Percentiles rank a stretch among this genome's conserved stretches.
Evolutionary conservation across 257 asterid species (phyloP).

Genomic region (Przewalskia tangutica): DNA sequence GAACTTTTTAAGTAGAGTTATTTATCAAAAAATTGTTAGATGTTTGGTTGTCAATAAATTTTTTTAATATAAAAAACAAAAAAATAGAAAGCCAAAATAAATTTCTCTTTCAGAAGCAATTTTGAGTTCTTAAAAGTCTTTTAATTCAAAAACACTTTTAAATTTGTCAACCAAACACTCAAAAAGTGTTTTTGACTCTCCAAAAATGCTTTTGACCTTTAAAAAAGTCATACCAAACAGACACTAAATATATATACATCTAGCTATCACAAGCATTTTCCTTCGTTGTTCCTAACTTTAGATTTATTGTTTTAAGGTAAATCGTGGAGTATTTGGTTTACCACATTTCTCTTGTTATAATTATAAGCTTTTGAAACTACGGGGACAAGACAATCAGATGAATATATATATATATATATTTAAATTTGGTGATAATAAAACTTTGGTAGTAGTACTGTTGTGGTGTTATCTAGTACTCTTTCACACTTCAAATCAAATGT

Average conservation of each 20-base stretch:
- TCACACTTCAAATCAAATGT: not conserved
- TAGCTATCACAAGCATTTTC: slow-evolving; percentile 8
- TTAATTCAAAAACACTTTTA: too few species aligned
- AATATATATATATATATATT: not conserved
- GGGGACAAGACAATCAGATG: not conserved
- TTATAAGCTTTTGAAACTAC: not conserved
- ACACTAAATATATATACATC: slow-evolving; percentile 11
- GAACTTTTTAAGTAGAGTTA: too few species aligned
- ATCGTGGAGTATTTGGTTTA: not conserved
- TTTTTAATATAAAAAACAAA: too few species aligned
- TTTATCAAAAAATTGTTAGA: too few species aligned
- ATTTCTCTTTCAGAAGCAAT: too few species aligned
- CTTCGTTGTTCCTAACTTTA: not conserved
- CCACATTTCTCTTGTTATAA: not conserved
- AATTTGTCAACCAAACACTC: too few species aligned
- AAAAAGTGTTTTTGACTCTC: too few species aligned
- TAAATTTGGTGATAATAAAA: not conserved
- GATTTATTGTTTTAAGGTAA: not conserved
- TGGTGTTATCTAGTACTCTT: not conserved
- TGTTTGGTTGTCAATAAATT: too few species aligned
- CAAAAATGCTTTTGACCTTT: too few species aligned
- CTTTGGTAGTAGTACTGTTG: not conserved
- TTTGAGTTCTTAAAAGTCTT: too few species aligned
- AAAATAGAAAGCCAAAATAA: too few species aligned
- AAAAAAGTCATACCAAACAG: too few species aligned